These are phyloP conservation scores for Termitomyces sp. DNA, from an alignment of 768 basidiomycete species.

Conservation along the genomic window DNA sequence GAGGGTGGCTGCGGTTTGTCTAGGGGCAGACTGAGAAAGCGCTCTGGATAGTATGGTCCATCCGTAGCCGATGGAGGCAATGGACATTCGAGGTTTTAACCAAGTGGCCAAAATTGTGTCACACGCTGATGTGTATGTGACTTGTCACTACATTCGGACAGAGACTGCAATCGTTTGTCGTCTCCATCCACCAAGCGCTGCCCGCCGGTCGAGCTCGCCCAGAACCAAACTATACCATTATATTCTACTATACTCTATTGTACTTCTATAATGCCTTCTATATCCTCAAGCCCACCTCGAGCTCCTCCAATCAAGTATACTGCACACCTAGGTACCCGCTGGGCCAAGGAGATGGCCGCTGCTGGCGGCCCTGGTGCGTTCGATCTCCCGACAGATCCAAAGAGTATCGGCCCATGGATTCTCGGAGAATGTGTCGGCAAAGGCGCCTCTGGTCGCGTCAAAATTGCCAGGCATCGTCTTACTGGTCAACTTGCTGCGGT, in stretches of 20 bases:
- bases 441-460: constrained; percentile 91
- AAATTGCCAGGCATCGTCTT: constrained; percentile 80
- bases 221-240: constrained; percentile 27
- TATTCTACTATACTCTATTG: constrained; percentile 20
- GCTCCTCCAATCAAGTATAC: constrained; percentile 69
- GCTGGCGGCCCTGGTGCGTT: constrained; percentile 68
- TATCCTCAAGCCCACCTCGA: constrained; percentile 54
- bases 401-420: constrained; percentile 85
- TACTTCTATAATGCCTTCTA: constrained; percentile 26
- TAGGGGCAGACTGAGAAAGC: constrained; percentile 7
- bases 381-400: constrained; percentile 81
- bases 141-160: no score
- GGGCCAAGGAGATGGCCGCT: constrained; percentile 84
- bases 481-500: constrained; percentile 93
- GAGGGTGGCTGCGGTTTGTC: constrained; percentile 4
- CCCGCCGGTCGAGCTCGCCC: constrained; percentile 41
- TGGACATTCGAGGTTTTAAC: constrained; percentile 25
- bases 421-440: constrained; percentile 93
- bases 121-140: constrained; percentile 4
- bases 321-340: constrained; percentile 72
- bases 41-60: constrained; percentile 12
- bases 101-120: constrained; percentile 5
- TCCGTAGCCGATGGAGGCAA: constrained; percentile 20
- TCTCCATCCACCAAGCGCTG: constrained; percentile 16
- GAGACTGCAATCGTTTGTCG: no score